Percentiles rank a stretch among this genome's conserved stretches.
phyloP scores from a whole-genome alignment of 1,284 basidiomycete species.

The Chiua sp. region DNA sequence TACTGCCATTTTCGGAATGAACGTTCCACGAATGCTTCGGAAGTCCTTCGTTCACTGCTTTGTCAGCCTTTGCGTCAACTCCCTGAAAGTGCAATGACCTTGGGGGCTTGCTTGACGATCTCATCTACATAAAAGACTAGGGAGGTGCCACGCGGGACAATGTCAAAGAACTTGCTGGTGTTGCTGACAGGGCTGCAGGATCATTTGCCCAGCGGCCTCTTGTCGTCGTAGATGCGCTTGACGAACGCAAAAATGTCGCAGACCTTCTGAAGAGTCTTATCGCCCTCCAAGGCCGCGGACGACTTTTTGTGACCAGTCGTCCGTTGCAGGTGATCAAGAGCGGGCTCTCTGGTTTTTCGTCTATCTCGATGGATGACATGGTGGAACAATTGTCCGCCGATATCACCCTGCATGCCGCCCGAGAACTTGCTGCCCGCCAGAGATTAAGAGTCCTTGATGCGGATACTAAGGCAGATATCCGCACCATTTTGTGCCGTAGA shows the following conservation, averaged over 20 bases:
- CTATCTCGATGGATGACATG: slow-evolving; percentile 12
- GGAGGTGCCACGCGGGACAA: too few species aligned
- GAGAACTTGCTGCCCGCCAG: slow-evolving; percentile 11
- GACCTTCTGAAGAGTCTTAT: not conserved
- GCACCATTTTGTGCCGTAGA: not conserved
- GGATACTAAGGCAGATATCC: slow-evolving; percentile 11
- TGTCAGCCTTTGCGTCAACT: too few species aligned
- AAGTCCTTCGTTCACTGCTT: too few species aligned
- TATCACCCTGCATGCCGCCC: slow-evolving; percentile 10
- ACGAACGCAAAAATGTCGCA: slow-evolving; percentile 14
- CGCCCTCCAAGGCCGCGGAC: not conserved
- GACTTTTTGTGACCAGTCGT: slow-evolving; percentile 20
- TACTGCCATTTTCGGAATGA: too few species aligned
- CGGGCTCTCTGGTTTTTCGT: not conserved
- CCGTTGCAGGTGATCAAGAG: slow-evolving; percentile 12
- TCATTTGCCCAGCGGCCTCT: not conserved
- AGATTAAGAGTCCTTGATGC: slow-evolving; percentile 1
- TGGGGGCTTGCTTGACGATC: too few species aligned
- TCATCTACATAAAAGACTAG: too few species aligned
- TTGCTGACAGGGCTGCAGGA: too few species aligned
- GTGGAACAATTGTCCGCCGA: not conserved
- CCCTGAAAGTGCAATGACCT: too few species aligned
- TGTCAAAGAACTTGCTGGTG: too few species aligned
- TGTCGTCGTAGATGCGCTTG: slow-evolving; percentile 15
- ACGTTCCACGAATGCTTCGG: too few species aligned